These are phyloP conservation scores for Tripterygium wilfordii DNA, from an alignment of 177 flowering plant species.

Conservation along the genomic window DNA sequence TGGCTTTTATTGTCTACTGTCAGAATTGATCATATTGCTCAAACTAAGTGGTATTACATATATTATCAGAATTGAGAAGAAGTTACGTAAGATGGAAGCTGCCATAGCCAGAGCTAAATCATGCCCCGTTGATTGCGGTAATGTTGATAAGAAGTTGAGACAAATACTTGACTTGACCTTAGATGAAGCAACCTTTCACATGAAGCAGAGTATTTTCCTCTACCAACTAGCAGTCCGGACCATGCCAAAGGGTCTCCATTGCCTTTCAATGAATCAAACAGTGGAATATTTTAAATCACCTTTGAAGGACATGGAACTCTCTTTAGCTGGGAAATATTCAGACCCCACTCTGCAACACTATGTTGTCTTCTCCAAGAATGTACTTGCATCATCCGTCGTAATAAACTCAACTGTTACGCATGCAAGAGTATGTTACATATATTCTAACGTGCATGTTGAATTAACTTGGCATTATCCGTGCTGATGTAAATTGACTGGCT, in stretches of 20 bases:
- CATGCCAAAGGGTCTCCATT: conserved; percentile 90
- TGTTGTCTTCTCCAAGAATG: conserved; percentile 72
- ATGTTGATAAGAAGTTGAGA: conserved; percentile 88
- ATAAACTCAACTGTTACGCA: conserved; percentile 83
- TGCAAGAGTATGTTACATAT: conserved; percentile 49
- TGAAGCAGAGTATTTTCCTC: conserved; percentile 92
- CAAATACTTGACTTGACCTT: conserved; percentile 83
- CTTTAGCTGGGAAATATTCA: conserved; percentile 28
- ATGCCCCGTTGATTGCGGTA: conserved; percentile 57
- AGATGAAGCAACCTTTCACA: conserved; percentile 92
- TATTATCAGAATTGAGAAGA: conserved; percentile 51
- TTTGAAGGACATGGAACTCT: conserved; percentile 29
- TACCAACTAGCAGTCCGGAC: conserved; percentile 88
- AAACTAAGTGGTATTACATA: conserved; percentile 9
- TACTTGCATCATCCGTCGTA: conserved; percentile 83
- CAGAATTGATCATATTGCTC: not conserved
- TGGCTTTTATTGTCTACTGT: not conserved
- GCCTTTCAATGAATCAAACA: conserved; percentile 83
- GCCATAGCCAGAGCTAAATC: conserved; percentile 63
- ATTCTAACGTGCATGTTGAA: not conserved
- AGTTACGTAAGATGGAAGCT: conserved; percentile 56
- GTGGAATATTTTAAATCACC: conserved; percentile 72
- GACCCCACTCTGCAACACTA: conserved; percentile 58
- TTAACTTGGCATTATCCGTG: not conserved
- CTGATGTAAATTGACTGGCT: conserved; percentile 6